Base-by-base conservation (phyloP, 192 early-diverging fungal species). In the Backusella tarrabulga region DNA sequence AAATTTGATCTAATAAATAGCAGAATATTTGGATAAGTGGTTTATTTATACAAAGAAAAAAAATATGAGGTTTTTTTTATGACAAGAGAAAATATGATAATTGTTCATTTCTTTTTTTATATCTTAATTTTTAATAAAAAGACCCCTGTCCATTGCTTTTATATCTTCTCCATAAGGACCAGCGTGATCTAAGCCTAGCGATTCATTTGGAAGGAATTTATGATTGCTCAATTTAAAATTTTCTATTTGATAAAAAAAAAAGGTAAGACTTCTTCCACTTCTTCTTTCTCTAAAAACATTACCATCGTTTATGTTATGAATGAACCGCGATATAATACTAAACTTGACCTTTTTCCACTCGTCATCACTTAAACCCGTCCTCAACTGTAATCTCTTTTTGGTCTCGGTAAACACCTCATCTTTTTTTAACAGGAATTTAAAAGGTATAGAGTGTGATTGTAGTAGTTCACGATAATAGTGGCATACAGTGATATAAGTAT, bases 391-490 rank as follows among this genome's bases (percentile, higher is more conserved):
- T 12, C 97, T 89, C 71, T 76, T 73, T 88, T 92, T 94, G 29
- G 94, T 94, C 1, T 89, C 90, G 6, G 85, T 35, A 80, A 94
- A 90, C 17, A 78, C 23, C 78, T 97, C 95, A 46, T 87, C 92
- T 86, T 91, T 68, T 68, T 73, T 87, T 36, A 95, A 77, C 34
- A 90, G 78, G 74, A 97, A 93, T 74, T 85, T 84, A 86, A 99
- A 97, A 15, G 97, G 97, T 40, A 94, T 85, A 52, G 95, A 88
- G 80, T 98, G 95, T 11, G 87, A 79, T 29, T 89, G 88, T 15
- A 68, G 38, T 14, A 91, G 83, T 38, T 96, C 94, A 75, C 91
- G 89, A 69, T 87, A 83, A 77, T 92, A 97, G 78, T 97, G 95
- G 79, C 89, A 91, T 21, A 94, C 93, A 15, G 82, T 85, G 60